phyloP scores from a whole-genome alignment of 1,284 basidiomycete species.

The Lignosus rhinocerotis region DNA sequence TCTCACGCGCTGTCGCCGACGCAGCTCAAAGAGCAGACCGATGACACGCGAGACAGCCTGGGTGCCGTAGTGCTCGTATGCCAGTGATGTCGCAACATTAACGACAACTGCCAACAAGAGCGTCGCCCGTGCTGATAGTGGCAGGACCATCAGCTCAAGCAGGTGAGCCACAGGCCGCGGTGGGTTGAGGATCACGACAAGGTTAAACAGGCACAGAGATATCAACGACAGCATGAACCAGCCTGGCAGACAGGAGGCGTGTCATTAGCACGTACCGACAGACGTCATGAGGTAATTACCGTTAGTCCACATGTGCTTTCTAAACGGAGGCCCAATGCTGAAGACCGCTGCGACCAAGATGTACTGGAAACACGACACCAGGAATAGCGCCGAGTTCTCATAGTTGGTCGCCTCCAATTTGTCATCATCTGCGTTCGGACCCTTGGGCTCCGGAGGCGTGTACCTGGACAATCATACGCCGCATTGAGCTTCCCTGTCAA shows the following conservation, averaged over 20 bases:
- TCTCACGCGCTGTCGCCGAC: slow-evolving; percentile 47
- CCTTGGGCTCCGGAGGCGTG: slow-evolving; percentile 50
- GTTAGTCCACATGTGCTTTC: slow-evolving; percentile 95
- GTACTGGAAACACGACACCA: slow-evolving; percentile 98
- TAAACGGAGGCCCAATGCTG: slow-evolving; percentile 96
- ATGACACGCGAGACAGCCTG: slow-evolving; percentile 59
- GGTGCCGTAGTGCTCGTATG: slow-evolving; percentile 81
- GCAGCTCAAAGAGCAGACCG: slow-evolving; percentile 46
- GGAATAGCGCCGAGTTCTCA: slow-evolving; percentile 92
- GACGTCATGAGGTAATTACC: slow-evolving; percentile 43
- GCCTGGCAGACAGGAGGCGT: slow-evolving; percentile 41
- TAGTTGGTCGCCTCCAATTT: slow-evolving; percentile 90
- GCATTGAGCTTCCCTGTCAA: slow-evolving; percentile 1
- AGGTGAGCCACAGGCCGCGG: slow-evolving; percentile 61
- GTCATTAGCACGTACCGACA: slow-evolving; percentile 17
- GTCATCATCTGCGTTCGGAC: slow-evolving; percentile 63
- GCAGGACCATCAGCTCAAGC: slow-evolving; percentile 81
- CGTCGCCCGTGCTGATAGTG: slow-evolving; percentile 66
- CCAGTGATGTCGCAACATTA: slow-evolving; percentile 77
- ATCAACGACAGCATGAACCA: slow-evolving; percentile 78
- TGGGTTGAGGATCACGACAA: slow-evolving; percentile 75
- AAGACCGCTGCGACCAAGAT: slow-evolving; percentile 96
- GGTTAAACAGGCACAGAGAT: slow-evolving; percentile 68
- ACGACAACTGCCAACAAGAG: slow-evolving; percentile 70
- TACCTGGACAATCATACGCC: slow-evolving; percentile 49